Evolutionary conservation across 176 grass and related monocot genomes (phyloP).

Genomic region (Tillandsia leiboldiana): DNA sequence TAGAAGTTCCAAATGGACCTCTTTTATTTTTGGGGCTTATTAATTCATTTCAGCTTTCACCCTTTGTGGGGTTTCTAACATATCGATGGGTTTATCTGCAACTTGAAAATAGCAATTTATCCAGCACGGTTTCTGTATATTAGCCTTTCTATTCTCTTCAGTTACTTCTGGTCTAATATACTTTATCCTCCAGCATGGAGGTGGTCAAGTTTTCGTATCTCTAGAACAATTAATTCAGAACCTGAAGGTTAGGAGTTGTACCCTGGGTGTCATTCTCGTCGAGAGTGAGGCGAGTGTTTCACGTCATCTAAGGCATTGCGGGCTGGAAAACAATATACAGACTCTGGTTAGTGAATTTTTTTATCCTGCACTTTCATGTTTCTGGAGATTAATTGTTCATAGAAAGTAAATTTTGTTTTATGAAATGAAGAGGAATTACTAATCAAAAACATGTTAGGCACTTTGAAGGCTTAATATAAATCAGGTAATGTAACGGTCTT

Average conservation of each 20-base stretch:
- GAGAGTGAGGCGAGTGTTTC: conserved; percentile 49
- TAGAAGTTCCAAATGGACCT: no score
- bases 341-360: conserved; percentile 44
- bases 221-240: conserved; percentile 65
- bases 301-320: conserved; percentile 68
- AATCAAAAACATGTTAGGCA: no score
- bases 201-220: conserved; percentile 81
- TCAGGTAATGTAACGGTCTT: no score
- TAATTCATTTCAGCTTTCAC: no score
- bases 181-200: conserved; percentile 57
- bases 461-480: no score
- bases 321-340: conserved; percentile 58
- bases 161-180: neutral
- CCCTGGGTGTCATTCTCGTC: conserved; percentile 60
- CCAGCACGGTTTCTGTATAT: neutral
- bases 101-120: neutral
- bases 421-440: no score
- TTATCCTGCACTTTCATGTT: conserved; percentile 10
- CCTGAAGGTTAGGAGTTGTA: conserved; percentile 38
- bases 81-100: no score
- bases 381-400: neutral
- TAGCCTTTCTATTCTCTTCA: conserved; percentile 7
- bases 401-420: no score
- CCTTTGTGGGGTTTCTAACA: no score
- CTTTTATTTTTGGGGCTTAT: no score